Base-by-base conservation (phyloP, 2,329 filamentous ascomycete genomes). In the Ophiocordyceps camponoti-saundersi region DNA sequence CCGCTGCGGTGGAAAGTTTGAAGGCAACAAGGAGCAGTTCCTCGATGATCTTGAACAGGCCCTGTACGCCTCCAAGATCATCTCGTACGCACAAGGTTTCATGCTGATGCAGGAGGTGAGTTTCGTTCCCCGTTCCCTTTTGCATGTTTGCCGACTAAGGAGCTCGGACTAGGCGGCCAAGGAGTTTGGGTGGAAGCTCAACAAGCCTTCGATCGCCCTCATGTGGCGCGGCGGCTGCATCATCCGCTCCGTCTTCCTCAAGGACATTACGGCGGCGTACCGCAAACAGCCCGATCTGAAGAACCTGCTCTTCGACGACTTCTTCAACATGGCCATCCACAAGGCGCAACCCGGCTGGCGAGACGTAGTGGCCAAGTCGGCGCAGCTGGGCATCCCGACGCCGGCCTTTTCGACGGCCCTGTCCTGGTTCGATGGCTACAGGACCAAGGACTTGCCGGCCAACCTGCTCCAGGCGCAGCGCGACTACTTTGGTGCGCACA, bases 181-280 rank as follows among this genome's bases (percentile, higher is more conserved):
- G 70, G 86, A 96, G 68, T 98, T 93, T 74, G 69, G 71, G 58
- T 98, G 92, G 92, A 95, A 95, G 79, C 83, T 98, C 58, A 95
- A 98, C 84, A 96, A 96, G 84, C 92, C 92, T 55, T 95, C 93
- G 59, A 98, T 98, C 62, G 92, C 92, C 59, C 84, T 98, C 64
- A 98, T 98, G 92, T 98, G 92, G 92, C 87, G 92, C 67, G 92
- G 92, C 73, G 92, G 92, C 59, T 98, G 92, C 79, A 98, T 98
- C 61, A 98, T 98, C 73, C 90, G 92, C 68, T 96, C 92, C 55
- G 92, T 98, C 64, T 98, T 98, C 87, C 75, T 98, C 56, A 96
- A 96, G 82, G 90, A 98, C 68, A 98, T 98, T 72, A 98, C 92
- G 59, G 82, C 82, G 55, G 92, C 92, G 47, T 98, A 95, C 80